A percentile compares a stretch with the other conserved stretches of the same genome.
Evolutionary conservation across 345 rosid genomes (phyloP).

Genomic region (Brassica cretica): DNA sequence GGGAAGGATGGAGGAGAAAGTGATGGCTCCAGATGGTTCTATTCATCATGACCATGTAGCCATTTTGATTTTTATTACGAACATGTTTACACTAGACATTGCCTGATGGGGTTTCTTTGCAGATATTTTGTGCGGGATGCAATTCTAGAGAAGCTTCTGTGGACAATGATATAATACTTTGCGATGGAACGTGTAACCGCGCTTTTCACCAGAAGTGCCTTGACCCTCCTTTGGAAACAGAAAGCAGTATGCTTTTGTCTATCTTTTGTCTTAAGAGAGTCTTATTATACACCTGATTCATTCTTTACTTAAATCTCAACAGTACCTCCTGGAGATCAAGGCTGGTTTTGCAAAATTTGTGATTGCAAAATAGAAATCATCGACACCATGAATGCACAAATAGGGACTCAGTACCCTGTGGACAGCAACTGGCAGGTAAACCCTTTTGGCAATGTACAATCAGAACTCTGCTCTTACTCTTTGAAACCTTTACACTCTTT

Average conservation of each 20-base stretch:
- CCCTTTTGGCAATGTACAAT: constrained; percentile 5
- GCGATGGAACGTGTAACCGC: constrained; percentile 95
- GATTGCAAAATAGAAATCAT: constrained; percentile 89
- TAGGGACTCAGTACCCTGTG: constrained; percentile 71
- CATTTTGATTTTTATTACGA: background rate
- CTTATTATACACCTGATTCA: constrained; percentile 18
- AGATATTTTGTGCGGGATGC: constrained; percentile 98
- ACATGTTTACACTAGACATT: background rate
- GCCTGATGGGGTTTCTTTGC: background rate
- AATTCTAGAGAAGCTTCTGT: constrained; percentile 76
- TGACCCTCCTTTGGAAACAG: constrained; percentile 89
- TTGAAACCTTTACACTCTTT: constrained; percentile 24
- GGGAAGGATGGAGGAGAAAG: constrained; percentile 80
- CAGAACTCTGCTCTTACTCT: constrained; percentile 7
- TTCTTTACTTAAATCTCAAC: constrained; percentile 31
- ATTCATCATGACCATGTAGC: constrained; percentile 93
- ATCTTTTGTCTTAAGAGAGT: constrained; percentile 15
- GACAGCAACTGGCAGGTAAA: constrained; percentile 83
- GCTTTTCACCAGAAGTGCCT: constrained; percentile 95
- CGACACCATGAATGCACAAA: constrained; percentile 90
- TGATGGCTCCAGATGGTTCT: constrained; percentile 93
- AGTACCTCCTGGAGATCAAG: constrained; percentile 97
- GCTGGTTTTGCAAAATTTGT: constrained; percentile 95
- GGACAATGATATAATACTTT: constrained; percentile 90
- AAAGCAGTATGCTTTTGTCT: constrained; percentile 57